Percentiles rank a stretch among this genome's conserved stretches.
These are phyloP conservation scores for Amborella trichopoda DNA, from an alignment of 164 flowering plant genomes.

Conservation along the genomic window DNA sequence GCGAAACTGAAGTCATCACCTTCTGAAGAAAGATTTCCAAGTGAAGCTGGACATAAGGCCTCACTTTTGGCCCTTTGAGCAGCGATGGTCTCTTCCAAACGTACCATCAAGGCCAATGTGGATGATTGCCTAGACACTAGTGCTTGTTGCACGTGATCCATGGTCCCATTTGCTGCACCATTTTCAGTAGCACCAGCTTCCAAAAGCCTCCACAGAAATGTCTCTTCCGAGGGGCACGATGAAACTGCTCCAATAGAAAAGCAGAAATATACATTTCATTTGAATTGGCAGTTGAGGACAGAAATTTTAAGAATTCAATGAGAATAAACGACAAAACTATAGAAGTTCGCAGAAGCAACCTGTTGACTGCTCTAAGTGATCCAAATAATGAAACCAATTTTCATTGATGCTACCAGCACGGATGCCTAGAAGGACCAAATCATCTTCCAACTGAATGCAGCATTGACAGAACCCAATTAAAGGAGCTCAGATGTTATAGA, in stretches of 20 bases:
- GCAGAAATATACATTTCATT: no score
- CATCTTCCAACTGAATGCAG: conserved; percentile 61
- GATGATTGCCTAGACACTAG: conserved; percentile 57
- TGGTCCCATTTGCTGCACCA: conserved; percentile 16
- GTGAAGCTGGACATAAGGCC: conserved; percentile 25
- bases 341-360: no score
- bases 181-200: conserved; percentile 24
- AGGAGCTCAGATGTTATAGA: neutral
- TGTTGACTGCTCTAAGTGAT: conserved; percentile 26
- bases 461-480: no score
- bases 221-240: conserved; percentile 66
- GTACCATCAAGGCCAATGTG: conserved; percentile 46
- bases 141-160: conserved; percentile 44
- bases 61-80: conserved; percentile 40
- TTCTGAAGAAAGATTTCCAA: conserved; percentile 54
- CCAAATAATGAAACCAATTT: conserved; percentile 33
- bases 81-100: conserved; percentile 39
- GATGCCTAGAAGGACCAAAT: conserved; percentile 59
- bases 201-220: conserved; percentile 72
- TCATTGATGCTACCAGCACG: conserved; percentile 53
- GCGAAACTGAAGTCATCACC: no score
- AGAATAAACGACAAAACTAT: no score
- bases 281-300: no score
- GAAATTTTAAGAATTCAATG: no score
- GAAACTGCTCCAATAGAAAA: conserved; percentile 43